A percentile compares a stretch with the other conserved stretches of the same genome.
Conservation (phyloP, 192 early-diverging fungal species). For the Piromyces finnis region DNA sequence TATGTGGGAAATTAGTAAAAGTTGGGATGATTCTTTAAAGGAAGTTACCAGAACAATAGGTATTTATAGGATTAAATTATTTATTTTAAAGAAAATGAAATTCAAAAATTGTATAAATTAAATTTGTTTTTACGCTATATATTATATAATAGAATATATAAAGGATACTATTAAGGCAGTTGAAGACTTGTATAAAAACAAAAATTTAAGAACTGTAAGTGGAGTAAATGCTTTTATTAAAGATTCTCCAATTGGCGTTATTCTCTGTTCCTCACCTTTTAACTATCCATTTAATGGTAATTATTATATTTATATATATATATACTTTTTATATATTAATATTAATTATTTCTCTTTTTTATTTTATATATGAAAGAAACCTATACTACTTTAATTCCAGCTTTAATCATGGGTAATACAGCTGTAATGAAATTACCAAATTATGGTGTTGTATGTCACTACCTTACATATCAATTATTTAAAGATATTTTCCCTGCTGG, state of each 20-base stretch:
- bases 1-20: slow-evolving; percentile 3
- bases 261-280: not conserved
- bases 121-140: no score
- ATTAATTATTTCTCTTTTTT: no score
- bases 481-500: not conserved
- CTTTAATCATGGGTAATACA: slow-evolving; percentile 1
- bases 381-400: not conserved
- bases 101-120: no score
- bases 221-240: not conserved
- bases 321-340: no score
- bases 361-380: not conserved
- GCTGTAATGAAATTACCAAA: not conserved
- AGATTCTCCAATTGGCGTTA: not conserved
- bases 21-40: not conserved
- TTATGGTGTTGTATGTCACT: slow-evolving; percentile 1
- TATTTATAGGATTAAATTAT: not conserved
- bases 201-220: not conserved
- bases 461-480: not conserved
- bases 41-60: not conserved
- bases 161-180: not conserved
- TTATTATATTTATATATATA: not conserved
- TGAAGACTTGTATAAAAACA: not conserved
- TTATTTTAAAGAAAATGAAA: no score
- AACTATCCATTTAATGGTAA: slow-evolving; percentile 1
- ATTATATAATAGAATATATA: not conserved